Base-by-base conservation (phyloP, 345 rosid genomes). In the Eucalyptus marginata region DNA sequence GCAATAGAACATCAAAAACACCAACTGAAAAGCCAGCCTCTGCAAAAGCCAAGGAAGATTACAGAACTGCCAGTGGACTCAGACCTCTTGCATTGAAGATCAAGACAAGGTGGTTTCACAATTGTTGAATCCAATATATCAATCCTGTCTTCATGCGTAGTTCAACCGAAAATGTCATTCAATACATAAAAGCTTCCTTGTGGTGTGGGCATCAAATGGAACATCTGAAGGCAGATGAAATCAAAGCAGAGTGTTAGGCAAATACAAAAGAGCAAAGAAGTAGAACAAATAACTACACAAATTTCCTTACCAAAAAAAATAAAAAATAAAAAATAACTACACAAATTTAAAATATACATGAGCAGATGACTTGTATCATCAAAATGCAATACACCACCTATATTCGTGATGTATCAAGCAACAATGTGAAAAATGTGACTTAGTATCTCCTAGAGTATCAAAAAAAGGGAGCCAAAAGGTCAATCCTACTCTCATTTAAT, bases 141-240 rank as follows among this genome's bases (percentile, higher is more conserved):
- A 24, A n/a, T 86, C 40, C 56, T 22, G n/a, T 64, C 90, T 87
- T 92, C 92, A 93, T 7, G 94, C 94, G 87, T 93, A 92, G 92
- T 93, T 93, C 94, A 93, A 91, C 91, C 95, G 92, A 90, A 92
- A n/a, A 93, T 93, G 92, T 92, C 95, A 24, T 93, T 93, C 29
- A 91, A 86, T 86, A 93, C 95, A 71, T 90, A 92, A 84, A 91
- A 93, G 90, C 93, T 92, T 89, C 95, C 95, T 87, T 91, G 93
- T 86, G 92, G 93, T 18, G 94, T 90, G 18, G 95, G 94, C 92
- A 93, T 93, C 90, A 93, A 90, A 91, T 93, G 95, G 90, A 93
- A 93, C 93, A 92, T 93, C 95, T 93, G 93, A 50, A 36, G 86
- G 58, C 90, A 90, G 47, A 89, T 71, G 2, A 36, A 24, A 76